These are phyloP conservation scores for Dactylonectria estremocensis DNA, from an alignment of 2,329 filamentous ascomycete species.

Conservation along the genomic window DNA sequence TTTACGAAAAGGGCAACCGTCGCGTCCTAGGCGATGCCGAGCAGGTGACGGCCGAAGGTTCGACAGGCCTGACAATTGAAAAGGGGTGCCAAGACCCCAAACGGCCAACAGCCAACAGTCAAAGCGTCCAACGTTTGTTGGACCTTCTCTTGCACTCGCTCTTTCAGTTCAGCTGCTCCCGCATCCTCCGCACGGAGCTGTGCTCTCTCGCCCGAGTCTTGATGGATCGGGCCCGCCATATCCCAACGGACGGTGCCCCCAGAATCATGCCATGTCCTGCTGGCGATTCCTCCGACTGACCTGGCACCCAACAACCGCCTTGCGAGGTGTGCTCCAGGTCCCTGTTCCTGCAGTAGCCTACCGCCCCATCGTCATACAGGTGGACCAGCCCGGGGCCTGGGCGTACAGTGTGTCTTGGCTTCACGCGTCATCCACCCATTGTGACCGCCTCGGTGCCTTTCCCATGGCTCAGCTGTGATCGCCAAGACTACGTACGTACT, in stretches of 20 bases:
- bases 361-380: conserved; percentile 46
- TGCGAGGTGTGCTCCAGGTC: conserved; percentile 34
- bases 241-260: conserved; percentile 31
- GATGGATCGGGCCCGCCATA: conserved; percentile 23
- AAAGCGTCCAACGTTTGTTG: conserved; percentile 10
- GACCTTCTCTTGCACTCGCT: conserved; percentile 9
- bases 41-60: conserved; percentile 11
- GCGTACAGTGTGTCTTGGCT: conserved; percentile 26
- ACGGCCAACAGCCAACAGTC: conserved; percentile 10
- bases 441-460: conserved; percentile 7
- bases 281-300: conserved; percentile 28
- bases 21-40: conserved; percentile 12
- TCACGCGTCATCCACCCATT: conserved; percentile 16
- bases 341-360: conserved; percentile 50
- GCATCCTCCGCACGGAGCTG: conserved; percentile 11
- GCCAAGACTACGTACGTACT: conserved; percentile 17
- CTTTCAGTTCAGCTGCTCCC: conserved; percentile 9
- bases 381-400: conserved; percentile 38
- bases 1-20: conserved; percentile 13
- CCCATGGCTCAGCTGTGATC: conserved; percentile 21
- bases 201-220: conserved; percentile 18
- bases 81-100: conserved; percentile 37
- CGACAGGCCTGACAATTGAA: conserved; percentile 28
- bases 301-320: conserved; percentile 33
- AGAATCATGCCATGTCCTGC: conserved; percentile 39